Percentiles rank a stretch among this genome's conserved stretches.
Evolutionary conservation across 2,329 filamentous ascomycete genomes (phyloP).

Genomic region (Lasiodiplodia theobromae): DNA sequence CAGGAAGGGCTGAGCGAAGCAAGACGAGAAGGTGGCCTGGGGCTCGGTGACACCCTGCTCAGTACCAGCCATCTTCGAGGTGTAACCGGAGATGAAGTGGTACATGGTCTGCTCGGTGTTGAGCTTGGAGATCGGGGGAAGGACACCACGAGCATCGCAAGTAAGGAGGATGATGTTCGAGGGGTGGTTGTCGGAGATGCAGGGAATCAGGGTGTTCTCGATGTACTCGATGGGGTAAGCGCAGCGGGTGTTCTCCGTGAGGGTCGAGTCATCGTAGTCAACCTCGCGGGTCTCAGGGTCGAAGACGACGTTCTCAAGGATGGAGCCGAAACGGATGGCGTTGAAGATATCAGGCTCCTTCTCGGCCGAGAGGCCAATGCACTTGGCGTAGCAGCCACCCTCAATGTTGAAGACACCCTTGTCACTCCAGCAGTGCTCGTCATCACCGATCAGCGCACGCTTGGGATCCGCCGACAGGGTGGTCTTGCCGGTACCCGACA

Average conservation of each 20-base stretch:
- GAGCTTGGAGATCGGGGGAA: constrained; percentile 97
- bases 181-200: constrained; percentile 84
- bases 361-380: constrained; percentile 94
- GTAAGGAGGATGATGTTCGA: constrained; percentile 98
- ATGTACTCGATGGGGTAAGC: constrained; percentile 99
- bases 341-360: constrained; percentile 99
- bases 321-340: constrained; percentile 95
- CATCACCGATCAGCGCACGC: constrained; percentile 94
- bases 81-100: constrained; percentile 99
- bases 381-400: constrained; percentile 99
- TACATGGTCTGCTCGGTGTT: constrained; percentile 97
- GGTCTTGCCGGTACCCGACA: constrained; percentile 98
- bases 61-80: constrained; percentile 99
- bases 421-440: constrained; percentile 99
- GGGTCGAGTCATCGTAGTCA: constrained; percentile 92
- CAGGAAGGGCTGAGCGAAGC: constrained; percentile 99
- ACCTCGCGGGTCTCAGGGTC: constrained; percentile 87
- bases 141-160: constrained; percentile 95
- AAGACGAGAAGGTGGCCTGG: constrained; percentile 98
- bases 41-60: constrained; percentile 97
- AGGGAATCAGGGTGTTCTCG: constrained; percentile 97
- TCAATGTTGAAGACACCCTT: constrained; percentile 99
- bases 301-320: constrained; percentile 98
- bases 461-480: constrained; percentile 97
- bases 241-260: constrained; percentile 98